phyloP scores from a whole-genome alignment of 768 basidiomycete genomes.

The Leccinum boreale region DNA sequence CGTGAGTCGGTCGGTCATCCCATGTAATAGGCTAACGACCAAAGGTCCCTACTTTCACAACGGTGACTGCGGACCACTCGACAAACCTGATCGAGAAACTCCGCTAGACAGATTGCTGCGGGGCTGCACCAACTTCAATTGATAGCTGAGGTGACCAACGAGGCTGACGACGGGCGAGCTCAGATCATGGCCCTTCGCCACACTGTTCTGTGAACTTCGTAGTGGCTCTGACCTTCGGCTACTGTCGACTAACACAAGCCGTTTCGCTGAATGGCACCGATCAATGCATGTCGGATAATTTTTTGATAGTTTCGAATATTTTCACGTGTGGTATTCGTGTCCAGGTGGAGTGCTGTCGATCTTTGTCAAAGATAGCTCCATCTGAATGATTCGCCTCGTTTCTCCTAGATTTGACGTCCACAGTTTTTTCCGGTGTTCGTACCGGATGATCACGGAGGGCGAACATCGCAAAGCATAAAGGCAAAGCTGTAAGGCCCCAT shows the following conservation, averaged over 20 bases:
- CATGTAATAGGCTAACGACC: neutral
- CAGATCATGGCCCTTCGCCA: neutral
- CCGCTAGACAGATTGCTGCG: neutral
- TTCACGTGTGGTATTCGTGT: neutral
- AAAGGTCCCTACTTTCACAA: neutral
- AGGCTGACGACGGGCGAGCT: neutral
- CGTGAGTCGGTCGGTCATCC: neutral
- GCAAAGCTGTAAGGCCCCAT: neutral
- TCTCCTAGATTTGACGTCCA: neutral
- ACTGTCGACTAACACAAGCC: neutral
- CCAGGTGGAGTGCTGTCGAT: neutral
- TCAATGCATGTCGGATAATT: neutral
- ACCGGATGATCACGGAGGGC: neutral
- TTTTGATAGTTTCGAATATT: neutral
- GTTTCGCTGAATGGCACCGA: neutral
- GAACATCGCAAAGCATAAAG: constrained; percentile 7
- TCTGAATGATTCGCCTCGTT: neutral
- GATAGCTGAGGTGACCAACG: neutral
- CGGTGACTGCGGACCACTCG: neutral
- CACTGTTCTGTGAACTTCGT: neutral
- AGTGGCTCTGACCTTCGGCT: neutral
- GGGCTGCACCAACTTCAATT: neutral
- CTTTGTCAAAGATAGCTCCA: neutral
- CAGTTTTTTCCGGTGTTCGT: neutral
- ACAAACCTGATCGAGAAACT: neutral